Percentiles rank a stretch among this genome's conserved stretches.
Conservation (phyloP, 2,329 filamentous ascomycete genomes). For the Eutypa lata region DNA sequence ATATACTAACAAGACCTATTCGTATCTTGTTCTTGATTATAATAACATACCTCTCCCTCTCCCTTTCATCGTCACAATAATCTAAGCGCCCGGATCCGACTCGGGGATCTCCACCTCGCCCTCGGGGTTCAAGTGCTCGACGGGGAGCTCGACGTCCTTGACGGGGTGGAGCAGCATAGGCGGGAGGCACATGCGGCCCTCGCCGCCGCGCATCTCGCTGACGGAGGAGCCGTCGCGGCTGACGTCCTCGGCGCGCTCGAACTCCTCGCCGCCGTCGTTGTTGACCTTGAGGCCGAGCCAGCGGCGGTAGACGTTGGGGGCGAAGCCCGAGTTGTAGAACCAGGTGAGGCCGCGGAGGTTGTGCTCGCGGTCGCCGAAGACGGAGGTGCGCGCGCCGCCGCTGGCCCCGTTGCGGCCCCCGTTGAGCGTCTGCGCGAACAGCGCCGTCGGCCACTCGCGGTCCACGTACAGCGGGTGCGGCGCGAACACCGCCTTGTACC, state of each 20-base stretch:
- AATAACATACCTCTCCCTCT: too few species aligned
- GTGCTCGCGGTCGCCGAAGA: conserved; percentile 83
- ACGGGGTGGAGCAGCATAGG: conserved; percentile 88
- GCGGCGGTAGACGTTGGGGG: conserved; percentile 74
- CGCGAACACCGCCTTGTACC: conserved; percentile 58
- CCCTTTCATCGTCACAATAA: too few species aligned
- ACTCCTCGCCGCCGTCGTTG: conserved; percentile 74
- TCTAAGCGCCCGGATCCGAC: conserved; percentile 45
- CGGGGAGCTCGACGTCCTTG: conserved; percentile 68
- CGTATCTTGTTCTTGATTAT: too few species aligned
- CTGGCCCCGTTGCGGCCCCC: conserved; percentile 70
- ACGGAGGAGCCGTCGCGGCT: conserved; percentile 48
- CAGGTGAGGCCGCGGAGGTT: conserved; percentile 84
- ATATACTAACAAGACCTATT: too few species aligned
- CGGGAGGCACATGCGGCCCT: conserved; percentile 86
- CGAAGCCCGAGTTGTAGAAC: conserved; percentile 88
- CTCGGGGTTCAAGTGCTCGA: conserved; percentile 50
- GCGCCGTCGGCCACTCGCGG: conserved; percentile 77
- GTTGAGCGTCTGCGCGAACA: conserved; percentile 78
- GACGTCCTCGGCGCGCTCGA: conserved; percentile 59
- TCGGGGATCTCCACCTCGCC: conserved; percentile 44
- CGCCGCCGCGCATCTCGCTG: conserved; percentile 59
- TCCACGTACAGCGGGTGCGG: conserved; percentile 78
- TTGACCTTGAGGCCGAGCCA: conserved; percentile 84
- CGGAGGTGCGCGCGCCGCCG: conserved; percentile 68